Evolutionary conservation across 129 eudicot species (phyloP).

Genomic region (Flaveria trinervia): DNA sequence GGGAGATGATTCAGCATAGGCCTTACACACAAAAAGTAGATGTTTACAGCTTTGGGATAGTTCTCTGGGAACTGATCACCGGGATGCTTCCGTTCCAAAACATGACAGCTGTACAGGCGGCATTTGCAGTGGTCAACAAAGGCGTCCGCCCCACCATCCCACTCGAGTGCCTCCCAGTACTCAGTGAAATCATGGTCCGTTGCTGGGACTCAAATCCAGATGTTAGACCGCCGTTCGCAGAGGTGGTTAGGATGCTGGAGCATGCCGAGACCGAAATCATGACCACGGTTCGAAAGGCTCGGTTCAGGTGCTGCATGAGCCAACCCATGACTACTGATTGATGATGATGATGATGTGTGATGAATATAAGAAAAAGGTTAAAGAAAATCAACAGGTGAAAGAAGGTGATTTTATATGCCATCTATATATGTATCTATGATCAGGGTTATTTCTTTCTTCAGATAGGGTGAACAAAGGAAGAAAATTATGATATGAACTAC

Average conservation of each 20-base stretch:
- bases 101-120: slow-evolving; percentile 99
- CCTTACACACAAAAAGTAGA: slow-evolving; percentile 95
- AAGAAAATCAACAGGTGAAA: slow-evolving; percentile 35
- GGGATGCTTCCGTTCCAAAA: slow-evolving; percentile 97
- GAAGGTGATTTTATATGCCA: slow-evolving; percentile 43
- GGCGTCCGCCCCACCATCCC: slow-evolving; percentile 91
- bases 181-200: slow-evolving; percentile 82
- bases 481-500: slow-evolving; percentile 59
- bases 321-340: slow-evolving; percentile 94
- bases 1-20: slow-evolving; percentile 99
- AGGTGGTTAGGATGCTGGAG: slow-evolving; percentile 87
- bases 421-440: slow-evolving; percentile 81
- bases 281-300: slow-evolving; percentile 90
- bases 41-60: slow-evolving; percentile 93
- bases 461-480: slow-evolving; percentile 53
- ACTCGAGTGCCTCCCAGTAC: slow-evolving; percentile 78
- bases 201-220: slow-evolving; percentile 95
- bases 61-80: slow-evolving; percentile 93
- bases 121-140: slow-evolving; percentile 96
- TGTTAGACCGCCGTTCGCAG: slow-evolving; percentile 79
- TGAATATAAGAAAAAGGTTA: slow-evolving; percentile 32
- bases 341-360: slow-evolving; percentile 32
- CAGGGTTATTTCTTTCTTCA: slow-evolving; percentile 79
- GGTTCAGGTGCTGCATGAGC: slow-evolving; percentile 95
- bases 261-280: slow-evolving; percentile 83